Conservation (phyloP, 148 eudicot species). For the Diospyros kaki region DNA sequence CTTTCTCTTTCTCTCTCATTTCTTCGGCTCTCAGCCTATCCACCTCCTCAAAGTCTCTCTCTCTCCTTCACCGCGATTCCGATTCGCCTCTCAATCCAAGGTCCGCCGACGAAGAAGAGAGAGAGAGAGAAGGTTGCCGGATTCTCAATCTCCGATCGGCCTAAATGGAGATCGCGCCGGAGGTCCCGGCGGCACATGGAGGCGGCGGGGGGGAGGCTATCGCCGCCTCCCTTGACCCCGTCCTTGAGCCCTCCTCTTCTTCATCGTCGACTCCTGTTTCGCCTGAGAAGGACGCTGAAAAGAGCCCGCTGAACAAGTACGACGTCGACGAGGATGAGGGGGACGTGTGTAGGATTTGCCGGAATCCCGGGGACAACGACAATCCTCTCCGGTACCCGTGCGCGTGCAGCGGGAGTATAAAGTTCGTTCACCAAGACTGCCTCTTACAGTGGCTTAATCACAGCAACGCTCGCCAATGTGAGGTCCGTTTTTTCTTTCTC, state of each 20-base stretch:
- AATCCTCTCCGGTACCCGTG: slow-evolving; percentile 85
- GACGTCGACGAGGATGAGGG: slow-evolving; percentile 82
- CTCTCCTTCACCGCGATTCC: background rate
- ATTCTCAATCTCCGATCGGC: slow-evolving; percentile 5
- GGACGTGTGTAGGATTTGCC: slow-evolving; percentile 86
- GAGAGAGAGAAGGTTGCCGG: slow-evolving; percentile 18
- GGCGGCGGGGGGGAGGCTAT: slow-evolving; percentile 4
- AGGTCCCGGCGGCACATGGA: slow-evolving; percentile 17
- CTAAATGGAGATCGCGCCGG: slow-evolving; percentile 44
- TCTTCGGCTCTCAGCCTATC: slow-evolving; percentile 8
- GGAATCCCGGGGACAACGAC: slow-evolving; percentile 77
- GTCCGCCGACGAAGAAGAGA: background rate
- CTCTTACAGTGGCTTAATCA: slow-evolving; percentile 98
- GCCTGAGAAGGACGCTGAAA: slow-evolving; percentile 19
- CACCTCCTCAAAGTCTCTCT: background rate
- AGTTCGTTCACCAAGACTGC: slow-evolving; percentile 92
- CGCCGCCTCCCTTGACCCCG: slow-evolving; percentile 18
- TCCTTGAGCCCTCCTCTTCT: slow-evolving; percentile 14
- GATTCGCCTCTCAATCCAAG: background rate
- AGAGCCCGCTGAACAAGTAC: slow-evolving; percentile 15
- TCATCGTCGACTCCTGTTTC: slow-evolving; percentile 16
- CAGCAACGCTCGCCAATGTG: slow-evolving; percentile 91
- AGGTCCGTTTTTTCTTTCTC: slow-evolving; percentile 38
- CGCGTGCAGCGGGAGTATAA: slow-evolving; percentile 92
- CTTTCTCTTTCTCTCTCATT: background rate